These are phyloP conservation scores for Shiraia sp. DNA, from an alignment of 2,329 filamentous ascomycete genomes.

Conservation along the genomic window DNA sequence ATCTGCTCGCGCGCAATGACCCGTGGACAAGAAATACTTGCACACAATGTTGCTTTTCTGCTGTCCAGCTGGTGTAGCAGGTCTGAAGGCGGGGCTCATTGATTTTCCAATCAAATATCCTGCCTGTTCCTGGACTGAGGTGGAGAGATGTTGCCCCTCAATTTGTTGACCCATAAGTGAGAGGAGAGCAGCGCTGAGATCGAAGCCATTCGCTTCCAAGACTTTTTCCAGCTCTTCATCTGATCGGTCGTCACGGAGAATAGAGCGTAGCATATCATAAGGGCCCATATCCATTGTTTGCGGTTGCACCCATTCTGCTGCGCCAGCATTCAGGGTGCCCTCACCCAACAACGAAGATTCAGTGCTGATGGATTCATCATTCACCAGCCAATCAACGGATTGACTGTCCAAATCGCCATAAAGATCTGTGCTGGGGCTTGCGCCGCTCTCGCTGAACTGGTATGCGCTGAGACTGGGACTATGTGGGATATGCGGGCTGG, in stretches of 20 bases:
- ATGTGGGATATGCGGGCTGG: conserved; percentile 87
- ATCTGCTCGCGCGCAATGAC: conserved; percentile 93
- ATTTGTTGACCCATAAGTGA: conserved; percentile 79
- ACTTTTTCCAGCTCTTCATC: conserved; percentile 96
- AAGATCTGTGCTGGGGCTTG: conserved; percentile 76
- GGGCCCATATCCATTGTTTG: conserved; percentile 90
- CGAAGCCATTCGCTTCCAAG: conserved; percentile 85
- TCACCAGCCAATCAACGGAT: conserved; percentile 95
- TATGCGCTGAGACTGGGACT: conserved; percentile 94
- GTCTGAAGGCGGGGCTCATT: conserved; percentile 72
- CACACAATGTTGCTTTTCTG: conserved; percentile 88
- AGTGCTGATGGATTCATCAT: conserved; percentile 80
- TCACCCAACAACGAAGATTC: conserved; percentile 72
- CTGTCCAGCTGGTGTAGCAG: conserved; percentile 74
- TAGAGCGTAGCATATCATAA: conserved; percentile 95
- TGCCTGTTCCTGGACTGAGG: conserved; percentile 60
- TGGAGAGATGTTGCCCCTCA: conserved; percentile 53
- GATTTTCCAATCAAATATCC: conserved; percentile 86
- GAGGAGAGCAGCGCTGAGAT: conserved; percentile 88
- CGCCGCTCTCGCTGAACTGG: conserved; percentile 76
- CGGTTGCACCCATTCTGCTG: conserved; percentile 74
- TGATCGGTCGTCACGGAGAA: conserved; percentile 83
- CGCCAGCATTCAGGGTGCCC: conserved; percentile 75
- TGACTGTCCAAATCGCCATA: conserved; percentile 91
- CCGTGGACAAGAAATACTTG: conserved; percentile 94